These are phyloP conservation scores for Martensiomyces pterosporus DNA, from an alignment of 192 early-diverging fungal species.

Conservation along the genomic window DNA sequence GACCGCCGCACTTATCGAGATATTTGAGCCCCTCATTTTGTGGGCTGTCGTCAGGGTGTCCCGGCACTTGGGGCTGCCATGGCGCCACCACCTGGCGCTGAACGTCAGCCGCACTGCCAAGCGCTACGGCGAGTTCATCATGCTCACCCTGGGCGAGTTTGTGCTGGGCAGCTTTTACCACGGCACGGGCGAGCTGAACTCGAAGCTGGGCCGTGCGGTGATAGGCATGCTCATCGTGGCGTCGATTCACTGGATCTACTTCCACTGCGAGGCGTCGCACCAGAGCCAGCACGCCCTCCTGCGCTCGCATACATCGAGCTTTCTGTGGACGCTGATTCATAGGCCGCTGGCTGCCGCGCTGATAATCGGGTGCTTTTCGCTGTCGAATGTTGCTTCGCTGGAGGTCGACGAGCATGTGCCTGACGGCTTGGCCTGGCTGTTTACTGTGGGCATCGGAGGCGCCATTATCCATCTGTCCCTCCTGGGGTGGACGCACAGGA, in stretches of 20 bases:
- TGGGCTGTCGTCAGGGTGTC: background rate
- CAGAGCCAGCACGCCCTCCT: background rate
- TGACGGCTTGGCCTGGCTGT: background rate
- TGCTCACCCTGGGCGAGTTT: conserved; percentile 4
- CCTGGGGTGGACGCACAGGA: background rate
- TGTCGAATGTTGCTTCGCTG: background rate
- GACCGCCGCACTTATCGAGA: background rate
- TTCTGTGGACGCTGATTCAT: background rate
- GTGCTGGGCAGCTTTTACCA: background rate
- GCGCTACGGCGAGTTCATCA: conserved; percentile 2
- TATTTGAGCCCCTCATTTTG: background rate
- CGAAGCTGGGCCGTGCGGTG: background rate
- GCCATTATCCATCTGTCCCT: background rate
- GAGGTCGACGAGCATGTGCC: background rate
- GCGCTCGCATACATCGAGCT: background rate
- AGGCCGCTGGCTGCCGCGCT: background rate
- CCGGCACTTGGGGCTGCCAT: background rate
- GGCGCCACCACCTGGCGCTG: background rate
- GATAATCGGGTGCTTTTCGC: background rate
- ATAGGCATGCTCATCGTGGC: background rate
- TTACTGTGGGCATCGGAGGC: background rate
- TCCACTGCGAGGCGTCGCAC: background rate
- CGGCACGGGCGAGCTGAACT: background rate
- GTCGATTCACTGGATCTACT: background rate
- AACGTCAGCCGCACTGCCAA: background rate